Conservation (phyloP, 129 eudicot genomes). For the Chrysanthemum seticuspe region DNA sequence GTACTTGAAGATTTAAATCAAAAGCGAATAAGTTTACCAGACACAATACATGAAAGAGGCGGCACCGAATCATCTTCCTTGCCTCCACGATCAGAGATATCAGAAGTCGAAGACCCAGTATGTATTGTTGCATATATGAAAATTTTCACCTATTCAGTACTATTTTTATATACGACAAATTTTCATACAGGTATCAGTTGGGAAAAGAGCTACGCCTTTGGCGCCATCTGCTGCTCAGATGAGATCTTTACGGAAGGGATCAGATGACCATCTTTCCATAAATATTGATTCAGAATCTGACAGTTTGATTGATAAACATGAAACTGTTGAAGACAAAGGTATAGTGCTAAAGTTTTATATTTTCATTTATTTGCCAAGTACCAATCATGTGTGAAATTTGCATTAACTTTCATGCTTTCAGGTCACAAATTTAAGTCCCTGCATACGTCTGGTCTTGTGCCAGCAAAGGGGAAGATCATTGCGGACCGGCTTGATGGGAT, state of each 20-base stretch:
- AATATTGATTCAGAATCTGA: slow-evolving; percentile 63
- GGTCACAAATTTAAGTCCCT: slow-evolving; percentile 85
- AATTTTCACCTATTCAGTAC: neutral
- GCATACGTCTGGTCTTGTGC: slow-evolving; percentile 75
- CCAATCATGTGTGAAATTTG: slow-evolving; percentile 12
- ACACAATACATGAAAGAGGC: slow-evolving; percentile 48
- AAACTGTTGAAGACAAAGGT: slow-evolving; percentile 75
- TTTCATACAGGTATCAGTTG: slow-evolving; percentile 15
- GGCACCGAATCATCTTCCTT: slow-evolving; percentile 42
- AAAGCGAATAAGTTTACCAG: slow-evolving; percentile 32
- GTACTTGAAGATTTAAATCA: slow-evolving; percentile 56
- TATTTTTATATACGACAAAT: neutral
- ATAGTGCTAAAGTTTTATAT: neutral
- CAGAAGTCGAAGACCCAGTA: slow-evolving; percentile 80
- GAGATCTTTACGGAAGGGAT: slow-evolving; percentile 68
- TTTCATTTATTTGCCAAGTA: neutral
- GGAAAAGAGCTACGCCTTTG: slow-evolving; percentile 36
- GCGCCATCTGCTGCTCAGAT: slow-evolving; percentile 15
- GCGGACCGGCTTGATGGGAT: slow-evolving; percentile 90
- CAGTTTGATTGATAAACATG: slow-evolving; percentile 51
- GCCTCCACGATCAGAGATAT: slow-evolving; percentile 68
- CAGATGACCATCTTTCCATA: slow-evolving; percentile 76
- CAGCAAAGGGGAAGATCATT: slow-evolving; percentile 74
- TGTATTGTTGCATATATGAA: slow-evolving; percentile 11
- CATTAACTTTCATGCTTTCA: slow-evolving; percentile 35